phyloP scores from a whole-genome alignment of 1,284 basidiomycete genomes.

The Coniophora puteana region DNA sequence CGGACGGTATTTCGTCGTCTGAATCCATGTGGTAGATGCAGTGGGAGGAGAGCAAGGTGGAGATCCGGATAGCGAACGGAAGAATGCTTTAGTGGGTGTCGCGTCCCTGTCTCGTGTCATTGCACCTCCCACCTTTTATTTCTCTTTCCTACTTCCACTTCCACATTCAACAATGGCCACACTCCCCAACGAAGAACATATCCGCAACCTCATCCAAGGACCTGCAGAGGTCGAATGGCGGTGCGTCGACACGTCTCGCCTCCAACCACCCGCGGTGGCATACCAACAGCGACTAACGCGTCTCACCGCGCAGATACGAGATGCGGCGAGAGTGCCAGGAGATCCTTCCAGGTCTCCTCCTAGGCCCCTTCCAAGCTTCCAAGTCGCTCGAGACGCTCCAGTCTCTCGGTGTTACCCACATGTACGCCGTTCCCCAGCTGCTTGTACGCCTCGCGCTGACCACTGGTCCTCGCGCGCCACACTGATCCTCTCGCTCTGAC shows the following conservation, averaged over 20 bases:
- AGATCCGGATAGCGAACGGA: background rate
- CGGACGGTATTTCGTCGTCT: constrained; percentile 49
- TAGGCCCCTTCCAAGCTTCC: constrained; percentile 88
- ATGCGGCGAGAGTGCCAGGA: constrained; percentile 94
- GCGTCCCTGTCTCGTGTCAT: background rate
- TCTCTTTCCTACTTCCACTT: constrained; percentile 1
- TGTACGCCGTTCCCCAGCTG: constrained; percentile 50
- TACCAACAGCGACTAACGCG: too few relatives aligned
- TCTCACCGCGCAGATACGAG: constrained; percentile 65
- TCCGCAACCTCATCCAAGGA: constrained; percentile 66
- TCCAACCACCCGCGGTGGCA: background rate
- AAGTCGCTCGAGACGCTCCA: constrained; percentile 71
- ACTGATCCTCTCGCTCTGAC: constrained; percentile 1
- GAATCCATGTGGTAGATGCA: constrained; percentile 16
- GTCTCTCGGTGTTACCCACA: constrained; percentile 74
- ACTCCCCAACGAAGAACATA: constrained; percentile 45
- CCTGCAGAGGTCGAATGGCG: constrained; percentile 78
- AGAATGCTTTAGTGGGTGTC: background rate
- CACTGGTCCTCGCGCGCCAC: constrained; percentile 8
- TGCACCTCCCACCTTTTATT: constrained; percentile 4
- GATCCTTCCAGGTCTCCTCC: constrained; percentile 79
- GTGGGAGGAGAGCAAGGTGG: background rate
- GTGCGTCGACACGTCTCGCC: constrained; percentile 32
- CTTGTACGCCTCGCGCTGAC: constrained; percentile 6
- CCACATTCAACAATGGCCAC: constrained; percentile 13